A percentile compares a stretch with the other conserved stretches of the same genome.
These are phyloP conservation scores for Arctium lappa DNA, from an alignment of 129 eudicot species.

Conservation along the genomic window DNA sequence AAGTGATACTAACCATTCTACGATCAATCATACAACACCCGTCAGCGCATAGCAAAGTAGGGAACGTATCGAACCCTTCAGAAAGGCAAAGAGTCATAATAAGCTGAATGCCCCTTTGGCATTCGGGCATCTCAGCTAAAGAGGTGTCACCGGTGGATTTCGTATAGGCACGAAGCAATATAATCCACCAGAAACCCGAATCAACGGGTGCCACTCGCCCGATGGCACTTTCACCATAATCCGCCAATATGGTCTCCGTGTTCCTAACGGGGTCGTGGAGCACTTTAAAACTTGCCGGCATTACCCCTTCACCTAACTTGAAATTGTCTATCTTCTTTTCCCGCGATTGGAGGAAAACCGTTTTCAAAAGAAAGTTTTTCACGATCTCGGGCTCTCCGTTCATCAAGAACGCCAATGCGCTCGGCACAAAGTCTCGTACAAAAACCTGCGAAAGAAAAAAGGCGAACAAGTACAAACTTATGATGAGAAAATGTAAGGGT, in stretches of 20 bases:
- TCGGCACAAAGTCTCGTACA: slow-evolving; percentile 91
- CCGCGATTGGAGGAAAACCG: slow-evolving; percentile 87
- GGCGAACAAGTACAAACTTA: not conserved
- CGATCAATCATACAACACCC: slow-evolving; percentile 98
- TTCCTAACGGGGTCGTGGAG: slow-evolving; percentile 77
- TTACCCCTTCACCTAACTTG: slow-evolving; percentile 91
- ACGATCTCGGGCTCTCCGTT: slow-evolving; percentile 94
- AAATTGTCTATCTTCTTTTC: slow-evolving; percentile 88
- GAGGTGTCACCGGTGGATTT: slow-evolving; percentile 89
- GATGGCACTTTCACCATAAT: slow-evolving; percentile 95
- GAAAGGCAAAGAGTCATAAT: slow-evolving; percentile 83
- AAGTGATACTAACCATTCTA: slow-evolving; percentile 70
- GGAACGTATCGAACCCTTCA: slow-evolving; percentile 96
- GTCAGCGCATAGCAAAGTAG: slow-evolving; percentile 92
- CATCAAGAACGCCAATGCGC: slow-evolving; percentile 94
- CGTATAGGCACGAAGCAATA: slow-evolving; percentile 85
- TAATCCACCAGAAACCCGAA: slow-evolving; percentile 99
- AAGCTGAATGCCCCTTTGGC: slow-evolving; percentile 82
- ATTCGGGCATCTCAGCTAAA: slow-evolving; percentile 77
- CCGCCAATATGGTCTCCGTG: slow-evolving; percentile 74
- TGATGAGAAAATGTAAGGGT: not conserved
- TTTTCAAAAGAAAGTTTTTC: slow-evolving; percentile 74
- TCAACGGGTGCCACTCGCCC: slow-evolving; percentile 99
- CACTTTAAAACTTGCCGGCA: slow-evolving; percentile 99
- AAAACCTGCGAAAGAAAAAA: slow-evolving; percentile 52